Base-by-base conservation (phyloP, 495 filamentous ascomycete genomes). In the Xylaria castorea region DNA sequence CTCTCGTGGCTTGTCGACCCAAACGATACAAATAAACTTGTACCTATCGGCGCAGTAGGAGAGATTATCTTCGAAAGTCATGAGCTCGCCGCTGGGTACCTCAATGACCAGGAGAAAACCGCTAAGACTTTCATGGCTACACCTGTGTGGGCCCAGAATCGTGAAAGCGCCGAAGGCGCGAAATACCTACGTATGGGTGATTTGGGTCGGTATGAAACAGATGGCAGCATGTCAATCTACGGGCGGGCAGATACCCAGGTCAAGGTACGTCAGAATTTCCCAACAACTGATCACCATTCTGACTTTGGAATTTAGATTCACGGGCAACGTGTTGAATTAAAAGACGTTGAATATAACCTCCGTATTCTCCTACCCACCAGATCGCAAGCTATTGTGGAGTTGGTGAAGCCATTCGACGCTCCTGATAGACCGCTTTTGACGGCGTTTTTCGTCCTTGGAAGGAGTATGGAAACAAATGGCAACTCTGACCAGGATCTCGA, bases 271-370 rank as follows among this genome's bases (percentile, higher is more conserved):
- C 48, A 51, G 8, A 51, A 25, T 51, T 22, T 22, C 48, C 48
- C n/a, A 1, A n/a, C 46, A 8, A 16, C n/a, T 51, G 48, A 51
- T n/a, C n/a, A 25, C n/a, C 1, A 8, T n/a, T 25, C 48, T 51
- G n/a, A 51, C n/a, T 22, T 12, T 51, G 48, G n/a, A 51, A 6
- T 51, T 25, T 25, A 51, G 48, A 51, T 51, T 22, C 48, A 51
- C 20, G 48, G 48, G 48, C 48, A 51, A 22, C 48, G 48, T 51
- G 48, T 51, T 51, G 48, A 51, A n/a, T 51, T 51, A 25, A 51
- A 51, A 25, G 48, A 51, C n/a, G 48, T 51, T 51, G 48, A 51
- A 51, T 51, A 51, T 51, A 51, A 51, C 48, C 48, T 51, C n/a
- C 48, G 48, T 51, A 51, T 51, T 25, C 48, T 51, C 48, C 48